phyloP scores from a whole-genome alignment of 2,329 filamentous ascomycete species.

The Alternaria triticina region DNA sequence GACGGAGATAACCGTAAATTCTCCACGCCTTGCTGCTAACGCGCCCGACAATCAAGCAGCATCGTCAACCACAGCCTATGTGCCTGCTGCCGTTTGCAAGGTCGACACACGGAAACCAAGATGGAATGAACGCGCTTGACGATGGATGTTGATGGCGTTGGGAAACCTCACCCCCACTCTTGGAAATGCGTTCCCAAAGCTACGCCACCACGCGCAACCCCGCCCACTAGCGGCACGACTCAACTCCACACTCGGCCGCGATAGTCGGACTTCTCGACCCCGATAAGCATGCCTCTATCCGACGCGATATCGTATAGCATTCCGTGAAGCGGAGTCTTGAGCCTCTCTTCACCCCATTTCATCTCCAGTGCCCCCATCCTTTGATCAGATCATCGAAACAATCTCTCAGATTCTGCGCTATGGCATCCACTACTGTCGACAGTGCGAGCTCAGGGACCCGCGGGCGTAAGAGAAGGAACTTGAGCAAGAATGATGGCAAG shows the following conservation, averaged over 20 bases:
- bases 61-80: neutral
- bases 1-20: neutral
- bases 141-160: neutral
- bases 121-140: neutral
- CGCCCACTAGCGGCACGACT: constrained; percentile 19
- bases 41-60: neutral
- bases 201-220: constrained; percentile 15
- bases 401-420: constrained; percentile 10
- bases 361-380: constrained; percentile 34
- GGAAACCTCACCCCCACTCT: constrained; percentile 23
- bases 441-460: constrained; percentile 48
- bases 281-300: constrained; percentile 20
- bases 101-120: neutral
- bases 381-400: constrained; percentile 12
- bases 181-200: constrained; percentile 9
- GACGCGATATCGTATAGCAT: constrained; percentile 1
- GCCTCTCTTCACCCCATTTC: constrained; percentile 5
- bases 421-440: constrained; percentile 25
- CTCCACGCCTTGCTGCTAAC: neutral
- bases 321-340: neutral
- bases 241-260: constrained; percentile 14
- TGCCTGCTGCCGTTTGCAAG: neutral
- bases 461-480: constrained; percentile 67
- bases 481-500: constrained; percentile 54
- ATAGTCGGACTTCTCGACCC: constrained; percentile 19